Base-by-base conservation (phyloP, 2,329 filamentous ascomycete species). In the Talaromyces marneffei region DNA sequence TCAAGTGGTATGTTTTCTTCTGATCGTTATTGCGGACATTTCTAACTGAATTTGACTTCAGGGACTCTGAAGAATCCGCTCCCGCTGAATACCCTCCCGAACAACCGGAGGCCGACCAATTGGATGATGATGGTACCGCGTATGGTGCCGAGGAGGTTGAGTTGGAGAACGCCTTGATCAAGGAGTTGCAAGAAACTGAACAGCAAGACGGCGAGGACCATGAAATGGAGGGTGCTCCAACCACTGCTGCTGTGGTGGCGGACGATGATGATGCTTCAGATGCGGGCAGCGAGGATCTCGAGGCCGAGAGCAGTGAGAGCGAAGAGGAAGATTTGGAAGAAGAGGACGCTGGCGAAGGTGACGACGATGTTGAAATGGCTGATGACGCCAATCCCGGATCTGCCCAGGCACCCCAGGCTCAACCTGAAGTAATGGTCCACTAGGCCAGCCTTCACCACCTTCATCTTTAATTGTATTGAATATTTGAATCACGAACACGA, bases 51-150 rank as follows among this genome's bases (percentile, higher is more conserved):
- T 44, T 27, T 18, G 16, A 56, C 20, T 66, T 42, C 65, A 97
- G 92, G 92, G 94, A 99, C 73, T 94, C 91, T n/a, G 94, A 99
- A 72, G 93, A 92, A 66, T 94, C 92, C 74, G 94, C 94, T 31
- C 94, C 94, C 2, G 87, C 94, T 66, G 93, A 99, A 78, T 99
- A 91, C 75, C 94, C 94, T 31, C 95, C 94, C 64, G 94, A 99
- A 75, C 94, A 99, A 79, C 94, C 94, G 44, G 94, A 99, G 75
- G 94, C 92, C 58, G 95, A 99, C 72, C 83, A 88, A 48, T 83
- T 85, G 57, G 89, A 89, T 46, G 93, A 97, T 68, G 94, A 96
- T 68, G 84, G 82, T 60, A 88, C 90, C 27, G 85, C 89, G 67
- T 99, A 99, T 71, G 94, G 93, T 65, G 91, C 90, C 23, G 94